phyloP scores from a whole-genome alignment of 1,284 basidiomycete species.

The Xerocomus cyaneibrunnescens region DNA sequence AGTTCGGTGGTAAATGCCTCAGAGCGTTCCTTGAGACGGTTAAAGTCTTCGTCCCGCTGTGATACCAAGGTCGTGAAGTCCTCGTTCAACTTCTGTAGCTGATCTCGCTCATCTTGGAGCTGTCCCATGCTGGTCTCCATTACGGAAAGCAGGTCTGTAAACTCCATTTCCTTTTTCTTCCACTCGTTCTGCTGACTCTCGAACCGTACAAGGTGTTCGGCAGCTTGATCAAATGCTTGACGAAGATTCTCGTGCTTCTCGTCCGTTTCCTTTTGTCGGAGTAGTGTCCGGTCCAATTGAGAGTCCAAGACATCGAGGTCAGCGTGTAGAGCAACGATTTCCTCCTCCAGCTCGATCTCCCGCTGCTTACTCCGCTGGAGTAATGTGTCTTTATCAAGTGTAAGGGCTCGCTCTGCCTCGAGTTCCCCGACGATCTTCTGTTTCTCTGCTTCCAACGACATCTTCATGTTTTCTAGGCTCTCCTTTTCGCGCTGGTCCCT shows the following conservation, averaged over 20 bases:
- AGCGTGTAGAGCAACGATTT: constrained; percentile 74
- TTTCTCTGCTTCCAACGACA: constrained; percentile 81
- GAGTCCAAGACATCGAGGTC: constrained; percentile 86
- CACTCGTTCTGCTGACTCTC: constrained; percentile 77
- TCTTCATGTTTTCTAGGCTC: constrained; percentile 75
- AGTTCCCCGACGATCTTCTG: constrained; percentile 79
- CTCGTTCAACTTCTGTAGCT: constrained; percentile 63
- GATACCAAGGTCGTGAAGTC: constrained; percentile 71
- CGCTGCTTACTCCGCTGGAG: constrained; percentile 84
- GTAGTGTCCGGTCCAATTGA: constrained; percentile 80
- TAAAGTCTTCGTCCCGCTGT: constrained; percentile 81
- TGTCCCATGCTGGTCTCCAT: constrained; percentile 65
- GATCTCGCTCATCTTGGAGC: constrained; percentile 55
- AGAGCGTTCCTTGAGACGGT: constrained; percentile 75
- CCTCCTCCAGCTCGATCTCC: constrained; percentile 84
- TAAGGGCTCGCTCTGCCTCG: constrained; percentile 78
- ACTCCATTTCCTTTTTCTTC: constrained; percentile 57
- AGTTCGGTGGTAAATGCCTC: constrained; percentile 69
- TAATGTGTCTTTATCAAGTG: constrained; percentile 83
- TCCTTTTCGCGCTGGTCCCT: constrained; percentile 81
- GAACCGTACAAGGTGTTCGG: constrained; percentile 77
- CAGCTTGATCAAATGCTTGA: constrained; percentile 77
- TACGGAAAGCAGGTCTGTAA: constrained; percentile 52
- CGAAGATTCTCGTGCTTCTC: constrained; percentile 74
- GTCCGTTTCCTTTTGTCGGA: constrained; percentile 74